Evolutionary conservation across 2,329 filamentous ascomycete species (phyloP).

Genomic region (Botrytis fragariae): DNA sequence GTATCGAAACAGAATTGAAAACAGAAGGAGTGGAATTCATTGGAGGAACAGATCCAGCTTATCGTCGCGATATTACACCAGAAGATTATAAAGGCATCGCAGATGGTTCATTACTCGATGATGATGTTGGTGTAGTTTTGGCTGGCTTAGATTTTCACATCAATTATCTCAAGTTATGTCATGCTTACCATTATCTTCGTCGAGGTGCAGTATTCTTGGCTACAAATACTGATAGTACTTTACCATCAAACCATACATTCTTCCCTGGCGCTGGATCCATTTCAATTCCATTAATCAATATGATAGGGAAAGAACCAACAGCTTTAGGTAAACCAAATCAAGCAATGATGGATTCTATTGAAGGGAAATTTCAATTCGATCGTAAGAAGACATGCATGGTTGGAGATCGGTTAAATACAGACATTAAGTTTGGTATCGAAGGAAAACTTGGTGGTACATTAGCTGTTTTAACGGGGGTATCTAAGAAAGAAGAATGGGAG

Average conservation of each 20-base stretch:
- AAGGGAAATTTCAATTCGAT: conserved; percentile 91
- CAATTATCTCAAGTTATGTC: conserved; percentile 88
- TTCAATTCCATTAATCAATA: conserved; percentile 73
- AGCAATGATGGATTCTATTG: conserved; percentile 99
- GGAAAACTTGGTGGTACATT: conserved; percentile 88
- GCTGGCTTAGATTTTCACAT: conserved; percentile 90
- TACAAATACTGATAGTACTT: conserved; percentile 88
- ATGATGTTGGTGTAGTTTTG: conserved; percentile 85
- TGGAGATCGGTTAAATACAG: conserved; percentile 88
- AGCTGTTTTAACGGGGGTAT: conserved; percentile 86
- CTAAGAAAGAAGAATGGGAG: conserved; percentile 79
- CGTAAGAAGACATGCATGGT: conserved; percentile 89
- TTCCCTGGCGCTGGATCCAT: conserved; percentile 91
- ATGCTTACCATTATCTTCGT: conserved; percentile 81
- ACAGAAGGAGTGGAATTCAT: conserved; percentile 77
- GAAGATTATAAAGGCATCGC: conserved; percentile 80
- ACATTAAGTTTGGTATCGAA: conserved; percentile 93
- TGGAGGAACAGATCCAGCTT: conserved; percentile 79
- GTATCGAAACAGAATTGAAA: conserved; percentile 84
- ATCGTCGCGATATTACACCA: conserved; percentile 73
- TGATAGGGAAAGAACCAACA: conserved; percentile 66
- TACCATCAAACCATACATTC: conserved; percentile 76
- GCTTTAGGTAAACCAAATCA: conserved; percentile 92
- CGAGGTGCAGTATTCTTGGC: conserved; percentile 83
- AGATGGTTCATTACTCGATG: conserved; percentile 72